Conservation (phyloP, 148 eudicot species). For the Silene uniflora region DNA sequence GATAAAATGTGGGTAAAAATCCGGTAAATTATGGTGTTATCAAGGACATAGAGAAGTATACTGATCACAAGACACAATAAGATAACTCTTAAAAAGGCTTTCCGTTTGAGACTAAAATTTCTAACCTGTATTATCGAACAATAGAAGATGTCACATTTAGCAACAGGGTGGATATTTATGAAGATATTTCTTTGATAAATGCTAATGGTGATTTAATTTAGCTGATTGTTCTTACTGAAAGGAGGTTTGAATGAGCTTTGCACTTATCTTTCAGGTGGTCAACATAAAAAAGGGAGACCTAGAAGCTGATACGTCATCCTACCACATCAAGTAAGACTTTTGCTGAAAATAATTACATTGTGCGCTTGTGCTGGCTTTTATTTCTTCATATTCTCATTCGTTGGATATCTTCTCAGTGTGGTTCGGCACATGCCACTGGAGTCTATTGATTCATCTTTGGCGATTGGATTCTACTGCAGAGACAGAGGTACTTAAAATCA, state of each 20-base stretch:
- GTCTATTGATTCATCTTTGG: constrained; percentile 88
- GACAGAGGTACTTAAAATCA: constrained; percentile 54
- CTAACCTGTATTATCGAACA: neutral
- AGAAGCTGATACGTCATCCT: constrained; percentile 86
- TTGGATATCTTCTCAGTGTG: constrained; percentile 41
- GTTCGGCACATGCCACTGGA: constrained; percentile 69
- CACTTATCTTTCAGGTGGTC: constrained; percentile 44
- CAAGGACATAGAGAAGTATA: too few species aligned
- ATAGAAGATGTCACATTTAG: neutral
- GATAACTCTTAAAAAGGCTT: too few species aligned
- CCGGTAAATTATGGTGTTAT: too few species aligned
- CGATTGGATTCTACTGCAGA: constrained; percentile 86
- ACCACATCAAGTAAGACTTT: constrained; percentile 78
- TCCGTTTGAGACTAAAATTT: too few species aligned
- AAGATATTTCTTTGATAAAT: neutral
- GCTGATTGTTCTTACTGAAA: neutral
- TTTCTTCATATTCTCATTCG: constrained; percentile 13
- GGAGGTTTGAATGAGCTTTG: constrained; percentile 1
- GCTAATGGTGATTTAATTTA: neutral
- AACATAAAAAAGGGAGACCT: constrained; percentile 50
- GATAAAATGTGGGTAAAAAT: too few species aligned
- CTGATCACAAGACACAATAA: too few species aligned
- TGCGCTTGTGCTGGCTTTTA: neutral
- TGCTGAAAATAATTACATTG: neutral
- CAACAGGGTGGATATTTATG: neutral